Conservation (phyloP, 306 rosid species). For the Quercus parvula region DNA sequence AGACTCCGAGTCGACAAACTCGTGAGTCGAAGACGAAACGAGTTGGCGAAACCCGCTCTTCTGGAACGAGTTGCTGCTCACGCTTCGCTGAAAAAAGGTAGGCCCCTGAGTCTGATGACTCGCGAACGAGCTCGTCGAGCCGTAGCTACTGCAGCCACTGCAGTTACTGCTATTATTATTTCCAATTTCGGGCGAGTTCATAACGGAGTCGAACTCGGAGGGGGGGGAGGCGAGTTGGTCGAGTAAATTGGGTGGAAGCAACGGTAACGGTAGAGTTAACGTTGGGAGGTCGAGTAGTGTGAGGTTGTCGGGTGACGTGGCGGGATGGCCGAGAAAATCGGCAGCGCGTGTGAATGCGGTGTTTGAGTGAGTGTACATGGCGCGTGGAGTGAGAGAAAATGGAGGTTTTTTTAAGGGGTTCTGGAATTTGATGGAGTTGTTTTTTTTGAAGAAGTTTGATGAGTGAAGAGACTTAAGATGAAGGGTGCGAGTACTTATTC, state of each 20-base stretch:
- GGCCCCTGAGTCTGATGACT: conserved; percentile 19
- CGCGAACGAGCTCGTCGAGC: conserved; percentile 44
- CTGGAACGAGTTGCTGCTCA: conserved; percentile 53
- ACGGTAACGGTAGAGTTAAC: neutral
- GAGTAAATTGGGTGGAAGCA: conserved; percentile 8
- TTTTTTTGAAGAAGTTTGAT: neutral
- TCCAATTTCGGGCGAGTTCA: conserved; percentile 35
- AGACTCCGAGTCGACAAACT: conserved; percentile 29
- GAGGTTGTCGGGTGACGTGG: neutral
- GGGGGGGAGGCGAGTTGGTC: conserved; percentile 12
- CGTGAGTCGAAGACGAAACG: conserved; percentile 27
- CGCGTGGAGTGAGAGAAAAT: conserved; percentile 27
- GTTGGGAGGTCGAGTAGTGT: no score
- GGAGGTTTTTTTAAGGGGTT: neutral
- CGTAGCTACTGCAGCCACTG: conserved; percentile 63
- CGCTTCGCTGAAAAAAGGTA: conserved; percentile 46
- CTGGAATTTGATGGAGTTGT: no score
- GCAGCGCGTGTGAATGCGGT: conserved; percentile 41
- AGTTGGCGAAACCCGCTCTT: conserved; percentile 45
- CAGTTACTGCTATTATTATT: conserved; percentile 43
- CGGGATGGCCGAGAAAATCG: conserved; percentile 4
- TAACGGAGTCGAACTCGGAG: conserved; percentile 27
- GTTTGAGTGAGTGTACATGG: conserved; percentile 50
- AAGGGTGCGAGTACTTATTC: conserved; percentile 36
- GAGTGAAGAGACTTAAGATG: conserved; percentile 1